Evolutionary conservation across 2,329 filamentous ascomycete genomes (phyloP).

Genomic region (Tetracladium maxilliforme): DNA sequence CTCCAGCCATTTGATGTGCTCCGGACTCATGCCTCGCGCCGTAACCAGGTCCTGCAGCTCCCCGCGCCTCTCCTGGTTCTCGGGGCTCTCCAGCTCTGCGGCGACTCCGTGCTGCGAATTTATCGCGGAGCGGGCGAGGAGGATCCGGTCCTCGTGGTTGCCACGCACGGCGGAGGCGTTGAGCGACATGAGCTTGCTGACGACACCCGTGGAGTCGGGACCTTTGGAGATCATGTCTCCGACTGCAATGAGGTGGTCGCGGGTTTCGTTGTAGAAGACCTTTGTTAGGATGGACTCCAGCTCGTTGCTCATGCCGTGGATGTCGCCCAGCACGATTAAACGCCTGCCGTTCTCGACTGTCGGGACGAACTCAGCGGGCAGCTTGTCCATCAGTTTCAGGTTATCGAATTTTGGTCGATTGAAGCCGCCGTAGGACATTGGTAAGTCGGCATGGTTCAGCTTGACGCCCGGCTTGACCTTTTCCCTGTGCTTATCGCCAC

Average conservation of each 20-base stretch:
- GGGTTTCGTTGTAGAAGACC: conserved; percentile 41
- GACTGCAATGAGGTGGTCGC: conserved; percentile 62
- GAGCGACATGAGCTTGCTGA: conserved; percentile 59
- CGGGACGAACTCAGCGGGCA: conserved; percentile 11
- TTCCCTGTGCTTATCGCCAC: too few relatives aligned
- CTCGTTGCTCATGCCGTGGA: conserved; percentile 71
- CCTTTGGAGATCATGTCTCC: conserved; percentile 81
- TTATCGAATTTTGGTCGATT: conserved; percentile 6
- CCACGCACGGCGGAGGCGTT: conserved; percentile 74
- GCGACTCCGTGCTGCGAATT: conserved; percentile 14
- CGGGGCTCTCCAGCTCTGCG: conserved; percentile 8
- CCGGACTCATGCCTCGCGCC: not conserved
- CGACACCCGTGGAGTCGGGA: conserved; percentile 64
- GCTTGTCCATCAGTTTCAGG: conserved; percentile 12
- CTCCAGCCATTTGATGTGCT: conserved; percentile 56
- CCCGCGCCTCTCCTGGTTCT: conserved; percentile 6
- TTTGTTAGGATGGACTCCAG: conserved; percentile 52
- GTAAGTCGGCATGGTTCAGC: too few relatives aligned
- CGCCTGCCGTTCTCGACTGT: conserved; percentile 31
- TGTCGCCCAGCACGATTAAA: conserved; percentile 76
- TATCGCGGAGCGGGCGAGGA: conserved; percentile 43
- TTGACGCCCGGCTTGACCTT: too few relatives aligned
- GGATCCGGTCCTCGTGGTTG: conserved; percentile 80
- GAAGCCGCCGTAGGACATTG: too few relatives aligned
- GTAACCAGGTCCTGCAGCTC: not conserved